Evolutionary conservation across 2,329 filamentous ascomycete genomes (phyloP), one percentile per base, ranked within the genome.

Genomic region (Cytospora paraplurivora): DNA sequence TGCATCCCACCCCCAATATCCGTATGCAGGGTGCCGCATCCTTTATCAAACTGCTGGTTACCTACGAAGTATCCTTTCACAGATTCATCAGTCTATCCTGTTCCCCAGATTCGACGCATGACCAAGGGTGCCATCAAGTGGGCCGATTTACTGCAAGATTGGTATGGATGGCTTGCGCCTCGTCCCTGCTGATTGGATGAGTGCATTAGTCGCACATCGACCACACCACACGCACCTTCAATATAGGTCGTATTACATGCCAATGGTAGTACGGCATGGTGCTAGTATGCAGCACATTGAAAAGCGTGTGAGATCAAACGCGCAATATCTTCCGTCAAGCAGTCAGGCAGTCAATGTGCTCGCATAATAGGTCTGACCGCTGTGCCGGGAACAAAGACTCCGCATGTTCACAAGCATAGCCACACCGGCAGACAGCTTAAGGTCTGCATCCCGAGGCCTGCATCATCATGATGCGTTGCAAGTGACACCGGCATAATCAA

Each of bases 391-490:
- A 49, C 11, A 50, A 59, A 27, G 52, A 60, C 63, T 65, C 63
- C 63, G 63, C 57, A 55, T 34, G 33, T 34, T 52, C 55, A 35
- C 57, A 54, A 55, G 54, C 59, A 54, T 55, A 55, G 63, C 64
- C 62, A 66, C 64, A 66, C 64, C 61, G 64, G 54, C 61, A 58
- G 58, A 37, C 27, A 27, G 27, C 27, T 27, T 27, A 4, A 27
- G 27, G 27, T 27, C 27, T 27, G 27, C 27, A n/a, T 27, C 27
- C 47, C 47, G 35, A 47, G 47, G 53, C 33, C 52, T 56, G 64
- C 64, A 65, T 56, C 64, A 65, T 56, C 63, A 58, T 52, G 49
- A 54, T 61, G 61, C 64, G 58, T 63, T 61, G 60, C 60, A 62
- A 44, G 52, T 47, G 58, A 37, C 53, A 54, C 47, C 41, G 19